These are phyloP conservation scores for Hemileccinum impolitum DNA, from an alignment of 768 basidiomycete species.

Conservation along the genomic window DNA sequence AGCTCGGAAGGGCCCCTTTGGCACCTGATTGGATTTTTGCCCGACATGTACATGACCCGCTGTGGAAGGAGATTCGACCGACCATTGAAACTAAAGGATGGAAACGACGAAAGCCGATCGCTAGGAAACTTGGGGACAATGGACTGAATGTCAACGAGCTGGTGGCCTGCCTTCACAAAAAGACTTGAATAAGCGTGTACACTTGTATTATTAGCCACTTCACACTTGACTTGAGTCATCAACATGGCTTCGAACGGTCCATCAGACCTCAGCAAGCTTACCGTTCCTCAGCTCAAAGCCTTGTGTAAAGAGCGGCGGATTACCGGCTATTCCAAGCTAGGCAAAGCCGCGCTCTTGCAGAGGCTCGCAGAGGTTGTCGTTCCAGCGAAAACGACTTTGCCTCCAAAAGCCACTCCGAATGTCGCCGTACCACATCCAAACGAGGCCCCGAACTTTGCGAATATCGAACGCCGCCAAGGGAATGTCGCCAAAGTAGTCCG, in stretches of 20 bases:
- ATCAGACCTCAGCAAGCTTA: constrained; percentile 37
- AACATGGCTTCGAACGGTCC: constrained; percentile 13
- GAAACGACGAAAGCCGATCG: constrained; percentile 13
- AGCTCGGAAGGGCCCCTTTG: constrained; percentile 9
- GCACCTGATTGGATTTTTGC: constrained; percentile 26
- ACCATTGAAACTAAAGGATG: constrained; percentile 3
- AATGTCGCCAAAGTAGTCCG: background rate
- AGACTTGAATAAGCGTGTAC: too few species aligned
- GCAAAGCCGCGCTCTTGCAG: constrained; percentile 53
- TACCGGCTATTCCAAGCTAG: constrained; percentile 64
- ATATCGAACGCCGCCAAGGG: background rate
- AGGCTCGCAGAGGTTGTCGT: constrained; percentile 32
- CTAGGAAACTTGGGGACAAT: constrained; percentile 13
- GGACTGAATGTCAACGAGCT: constrained; percentile 13
- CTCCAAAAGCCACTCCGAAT: background rate
- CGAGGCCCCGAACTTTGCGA: background rate
- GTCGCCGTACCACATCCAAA: background rate
- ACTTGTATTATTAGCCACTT: too few species aligned
- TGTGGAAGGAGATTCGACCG: constrained; percentile 9
- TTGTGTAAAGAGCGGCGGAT: constrained; percentile 64
- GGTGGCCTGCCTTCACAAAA: constrained; percentile 11
- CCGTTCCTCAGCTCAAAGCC: constrained; percentile 60
- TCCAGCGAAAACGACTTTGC: background rate
- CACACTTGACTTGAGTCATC: background rate
- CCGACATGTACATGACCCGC: constrained; percentile 16